Evolutionary conservation across 768 basidiomycete species (phyloP), one percentile per base, ranked within the genome.

Genomic region (Lactifluus hygrophoroides): DNA sequence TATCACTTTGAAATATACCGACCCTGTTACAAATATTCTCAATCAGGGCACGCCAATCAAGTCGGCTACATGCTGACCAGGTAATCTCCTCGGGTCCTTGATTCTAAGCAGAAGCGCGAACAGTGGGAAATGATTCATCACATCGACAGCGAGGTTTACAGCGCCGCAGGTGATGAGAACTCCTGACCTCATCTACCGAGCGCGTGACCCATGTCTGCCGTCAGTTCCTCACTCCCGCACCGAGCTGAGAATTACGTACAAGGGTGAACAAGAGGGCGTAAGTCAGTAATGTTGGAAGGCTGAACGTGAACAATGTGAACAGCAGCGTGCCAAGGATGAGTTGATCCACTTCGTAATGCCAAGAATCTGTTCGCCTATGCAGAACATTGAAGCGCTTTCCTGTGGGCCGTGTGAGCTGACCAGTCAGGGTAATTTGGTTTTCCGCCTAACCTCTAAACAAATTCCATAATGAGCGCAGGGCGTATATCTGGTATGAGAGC

Each of bases 281-380:
- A 0, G 85, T 87, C 32, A 90, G 66, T 3, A 94, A 81, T 0
- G 95, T 97, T 2, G 95, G 88, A 65, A 88, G 81, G 13, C 94
- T 72, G 69, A 94, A 88, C 8, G 86, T 80, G 13, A 90, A 72
- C 17, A 92, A 76, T 0, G 90, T 89, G 74, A 94, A 90, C 51
- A 94, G 73, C 54, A 92, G 84, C 0, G 96, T 94, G 5, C 95
- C 95, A 35, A 97, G 86, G n/a, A 98, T 76, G 2, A 98, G 80
- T 68, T 97, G 93, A 69, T 98, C 95, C 27, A 94, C 77, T 53
- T 93, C 90, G 65, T 96, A 98, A 56, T 86, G 81, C 82, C 90
- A 93, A 0, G 86, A 80, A 66, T 98, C 96, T 3, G 84, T 86
- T n/a, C 94, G 83, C 52, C 87, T 80, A 32, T 94, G 83, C 6